Base-by-base conservation (phyloP, 805 yeast genomes). In the Sungouiozyma ichnusensis region DNA sequence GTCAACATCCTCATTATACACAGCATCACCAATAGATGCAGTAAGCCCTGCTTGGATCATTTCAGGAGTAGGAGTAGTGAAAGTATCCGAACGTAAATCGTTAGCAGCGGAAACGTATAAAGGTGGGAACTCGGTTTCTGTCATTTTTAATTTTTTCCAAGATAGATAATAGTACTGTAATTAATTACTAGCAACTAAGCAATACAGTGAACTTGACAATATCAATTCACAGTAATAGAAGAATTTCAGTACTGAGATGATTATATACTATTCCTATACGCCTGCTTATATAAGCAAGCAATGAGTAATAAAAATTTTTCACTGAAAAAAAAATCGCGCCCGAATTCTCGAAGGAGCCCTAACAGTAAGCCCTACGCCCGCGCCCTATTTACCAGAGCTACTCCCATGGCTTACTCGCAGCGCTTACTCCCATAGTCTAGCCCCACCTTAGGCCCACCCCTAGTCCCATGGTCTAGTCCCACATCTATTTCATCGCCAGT, bases 21-120 rank as follows among this genome's bases (percentile, higher is more conserved):
- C 96, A 8, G 90, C 74, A 56, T 88, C 97, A 36, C 97, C 97
- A 38, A 75, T 69, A 1, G 88, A 65, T 20, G 84, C 74, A 4
- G 58, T 50, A 20, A 67, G 39, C 37, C 75, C 77, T 37, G 86
- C 77, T 43, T 73, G 69, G 16, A 82, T 58, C 90, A 87, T 85
- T 34, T 74, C 68, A 29, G 67, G 66, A 0, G 95, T 77, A 17
- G 97, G 97, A 11, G 84, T 82, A 3, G 96, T 87, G 72, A 86
- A 85, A 1, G 97, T 88, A 61, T 88, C 97, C 53, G 90, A 73
- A 60, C 80, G 68, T 51, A 76, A 69, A 49, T 76, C 81, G 57
- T 74, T 74, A 19, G 58, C 47, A 11, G 71, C 64, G 31, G 57
- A 36, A 7, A 45, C 41, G 40, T 61, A 61, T 15, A 42, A 48